Evolutionary conservation across 2,329 filamentous ascomycete species (phyloP), one percentile per base, ranked within the genome.

Genomic region (Epichloe sylvatica): DNA sequence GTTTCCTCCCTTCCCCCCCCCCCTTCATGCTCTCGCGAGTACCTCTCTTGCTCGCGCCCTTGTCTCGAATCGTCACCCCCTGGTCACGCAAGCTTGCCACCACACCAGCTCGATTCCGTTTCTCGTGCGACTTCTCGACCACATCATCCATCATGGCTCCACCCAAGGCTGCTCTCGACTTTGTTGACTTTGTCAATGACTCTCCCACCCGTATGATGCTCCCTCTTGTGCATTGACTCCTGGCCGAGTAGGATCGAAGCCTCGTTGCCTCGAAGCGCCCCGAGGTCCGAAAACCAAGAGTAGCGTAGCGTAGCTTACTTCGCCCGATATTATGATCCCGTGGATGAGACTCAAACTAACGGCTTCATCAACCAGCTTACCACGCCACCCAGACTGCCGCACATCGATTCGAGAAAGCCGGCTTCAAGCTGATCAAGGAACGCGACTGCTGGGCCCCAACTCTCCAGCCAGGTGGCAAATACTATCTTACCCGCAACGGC

Each of bases 401-500:
- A 59, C 70, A 81, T 55, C 83, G 85, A 49, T 78, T 98, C 48
- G 78, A 84, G 58, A 79, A 83, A 58, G 90, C 87, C 46, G 90
- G 91, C 52, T 98, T 97, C 74, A 76, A 79, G 60, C 80, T 84
- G 59, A 86, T 98, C 69, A 86, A 82, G 74, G 91, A 97, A 70
- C 85, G 86, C 59, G 88, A 96, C 62, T 81, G 85, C 44, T 97
- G 92, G 91, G 78, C 84, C 13, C 80, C 83, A 1, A 79, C 76
- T 43, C 77, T 95, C 54, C 78, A 81, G 51, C 87, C 89, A 21
- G 90, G 91, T 54, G 90, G 91, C 55, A 96, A 94, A 70, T 97
- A 97, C 75, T 96, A 90, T 70, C 79, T 96, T 61, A 97, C 91
- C 45, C 84, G 91, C 56, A 97, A 97, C 70, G 83, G 80, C 52